Evolutionary conservation across 768 basidiomycete species (phyloP), one percentile per base, ranked within the genome.

Genomic region (Clathrus columnatus): DNA sequence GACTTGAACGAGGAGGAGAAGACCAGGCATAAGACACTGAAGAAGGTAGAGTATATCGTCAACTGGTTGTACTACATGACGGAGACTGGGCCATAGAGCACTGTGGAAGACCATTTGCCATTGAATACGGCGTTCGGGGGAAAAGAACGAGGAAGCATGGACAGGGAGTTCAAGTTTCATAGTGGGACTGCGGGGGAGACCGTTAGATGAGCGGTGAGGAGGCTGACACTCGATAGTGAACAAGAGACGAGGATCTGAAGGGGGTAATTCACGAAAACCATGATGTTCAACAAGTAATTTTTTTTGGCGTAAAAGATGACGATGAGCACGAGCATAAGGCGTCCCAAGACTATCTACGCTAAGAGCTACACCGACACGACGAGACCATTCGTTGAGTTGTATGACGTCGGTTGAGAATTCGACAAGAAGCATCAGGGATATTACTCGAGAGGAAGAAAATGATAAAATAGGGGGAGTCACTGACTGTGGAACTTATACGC

Each of bases 51-150:
- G 72, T 61, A 86, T 82, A 67, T 85, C 84, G 68, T 77, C 80
- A 66, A 86, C 78, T 48, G 84, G 84, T 27, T 79, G 77, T 54
- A 81, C 79, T 61, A 82, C 78, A 67, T 83, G 82, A 29, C 84
- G 75, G 54, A 84, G 77, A 26, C 80, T 82, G 63, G 83, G 83
- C 69, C 85, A 86, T 50, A 82, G 80, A 68, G 85, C 84, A 63
- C 79, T 81, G 64, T 91, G 89, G 65, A 91, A 91, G 62, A 89
- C 86, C 87, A 90, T 89, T 67, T 90, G 81, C 88, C 89, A 91
- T 66, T 90, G 87, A 46, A 90, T 79, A 57, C 86, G 81, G 61
- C 88, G 74, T 66, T 91, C 86, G 10, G 87, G 87, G 48, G 84
- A 85, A 72, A 91, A 91, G 70, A 91, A 91, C 23, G 88, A 87